Conservation (phyloP, 2,329 filamentous ascomycete genomes). For the Botryosphaeria dothidea region DNA sequence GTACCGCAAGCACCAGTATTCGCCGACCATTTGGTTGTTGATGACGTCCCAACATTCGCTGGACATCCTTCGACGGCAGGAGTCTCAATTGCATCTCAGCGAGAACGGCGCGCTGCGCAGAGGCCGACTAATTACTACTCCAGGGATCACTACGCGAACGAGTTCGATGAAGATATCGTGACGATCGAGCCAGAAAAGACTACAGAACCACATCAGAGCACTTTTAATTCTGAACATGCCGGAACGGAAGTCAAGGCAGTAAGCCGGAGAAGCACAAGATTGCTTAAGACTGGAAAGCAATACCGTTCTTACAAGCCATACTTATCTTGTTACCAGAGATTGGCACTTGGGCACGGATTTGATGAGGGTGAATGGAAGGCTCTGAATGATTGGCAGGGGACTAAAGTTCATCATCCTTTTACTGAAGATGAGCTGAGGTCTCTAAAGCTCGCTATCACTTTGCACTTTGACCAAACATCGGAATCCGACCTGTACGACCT, state of each 20-base stretch:
- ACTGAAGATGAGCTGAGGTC: constrained; percentile 28
- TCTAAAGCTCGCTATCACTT: constrained; percentile 25
- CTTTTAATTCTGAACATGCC: not conserved
- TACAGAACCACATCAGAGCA: not conserved
- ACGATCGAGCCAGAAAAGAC: not conserved
- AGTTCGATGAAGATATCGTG: constrained; percentile 27
- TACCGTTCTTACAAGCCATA: constrained; percentile 23
- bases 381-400: constrained; percentile 32
- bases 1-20: not conserved
- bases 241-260: not conserved
- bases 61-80: not conserved
- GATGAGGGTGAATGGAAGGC: constrained; percentile 26
- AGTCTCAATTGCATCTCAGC: not conserved
- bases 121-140: not conserved
- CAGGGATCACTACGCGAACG: not conserved
- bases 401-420: constrained; percentile 37
- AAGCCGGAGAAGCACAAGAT: no score
- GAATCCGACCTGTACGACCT: constrained; percentile 22
- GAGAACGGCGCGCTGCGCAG: constrained; percentile 1
- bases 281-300: not conserved
- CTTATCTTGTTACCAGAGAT: constrained; percentile 28
- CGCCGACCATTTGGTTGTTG: no score
- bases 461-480: not conserved
- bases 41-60: not conserved
- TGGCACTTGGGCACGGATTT: constrained; percentile 21